Evolutionary conservation across 345 rosid genomes (phyloP), one percentile per base, ranked within the genome.

Genomic region (Lumnitzera racemosa): DNA sequence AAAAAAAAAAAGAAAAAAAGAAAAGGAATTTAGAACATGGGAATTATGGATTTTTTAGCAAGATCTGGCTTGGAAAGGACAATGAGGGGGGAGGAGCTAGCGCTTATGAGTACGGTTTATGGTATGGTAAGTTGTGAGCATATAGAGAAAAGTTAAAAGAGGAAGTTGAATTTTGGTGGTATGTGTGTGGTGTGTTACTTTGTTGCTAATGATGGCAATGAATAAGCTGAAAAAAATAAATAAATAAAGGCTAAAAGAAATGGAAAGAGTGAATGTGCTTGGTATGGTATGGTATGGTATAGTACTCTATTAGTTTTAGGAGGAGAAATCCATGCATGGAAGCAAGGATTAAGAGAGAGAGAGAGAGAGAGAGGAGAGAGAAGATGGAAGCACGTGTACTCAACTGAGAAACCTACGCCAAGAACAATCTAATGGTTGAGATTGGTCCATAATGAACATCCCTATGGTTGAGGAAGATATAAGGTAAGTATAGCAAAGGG

Each of bases 251-350:
- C 20, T 20, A 20, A 53, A 68, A 52, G 49, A 58, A 62, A 58
- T 57, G 67, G 7, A 29, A 29, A 29, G 36, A 29, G 36, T 29
- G 36, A 29, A 29, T 29, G 36, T 29, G 36, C 36, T 29, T 29
- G 36, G 36, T 29, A 29, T 29, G 36, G 36, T 29, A 29, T 0
- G 36, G 20, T 29, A 29, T 29, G 36, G 36, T 29, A 29, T 29
- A 29, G 36, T 29, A 29, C 36, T 6, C 16, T 56, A 60, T 24
- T 47, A 49, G 12, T 51, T 24, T 23, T 12, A 50, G 76, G 83
- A 78, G 87, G 78, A 80, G 83, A 83, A 82, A 74, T 77, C 84
- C 79, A 82, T 79, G 87, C 87, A 79, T 57, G 76, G 79, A 83
- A 83, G 88, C 82, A 77, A 80, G 75, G 77, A 70, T 61, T 54